These are phyloP conservation scores for Entelexis paramagnoliae DNA, from an alignment of 1,139 yeast species.

Conservation along the genomic window DNA sequence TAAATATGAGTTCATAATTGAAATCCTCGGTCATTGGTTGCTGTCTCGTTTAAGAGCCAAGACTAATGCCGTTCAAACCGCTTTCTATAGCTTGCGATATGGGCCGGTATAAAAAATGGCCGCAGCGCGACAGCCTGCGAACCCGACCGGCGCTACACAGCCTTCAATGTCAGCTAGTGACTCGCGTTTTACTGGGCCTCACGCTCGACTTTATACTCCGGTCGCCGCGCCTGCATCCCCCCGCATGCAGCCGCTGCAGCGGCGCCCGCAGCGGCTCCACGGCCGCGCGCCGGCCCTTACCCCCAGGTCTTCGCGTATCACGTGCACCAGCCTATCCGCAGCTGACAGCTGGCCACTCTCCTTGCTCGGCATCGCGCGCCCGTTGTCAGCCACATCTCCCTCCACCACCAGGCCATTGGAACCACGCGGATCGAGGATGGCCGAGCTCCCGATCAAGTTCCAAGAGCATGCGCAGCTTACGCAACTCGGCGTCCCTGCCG, in stretches of 20 bases:
- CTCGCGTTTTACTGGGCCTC: too few species aligned
- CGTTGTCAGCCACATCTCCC: conserved; percentile 2
- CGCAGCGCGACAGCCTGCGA: too few species aligned
- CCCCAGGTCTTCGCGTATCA: neutral
- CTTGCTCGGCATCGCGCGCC: conserved; percentile 3
- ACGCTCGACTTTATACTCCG: too few species aligned
- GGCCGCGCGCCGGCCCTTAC: neutral
- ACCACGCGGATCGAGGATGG: conserved; percentile 22
- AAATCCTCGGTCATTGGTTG: too few species aligned
- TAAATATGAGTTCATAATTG: too few species aligned
- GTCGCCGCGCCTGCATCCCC: too few species aligned
- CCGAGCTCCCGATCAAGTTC: conserved; percentile 89
- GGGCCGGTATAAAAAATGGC: too few species aligned
- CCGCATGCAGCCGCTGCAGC: neutral
- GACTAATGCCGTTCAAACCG: too few species aligned
- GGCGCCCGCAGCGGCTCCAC: neutral
- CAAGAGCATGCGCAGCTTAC: conserved; percentile 88
- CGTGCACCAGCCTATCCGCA: neutral
- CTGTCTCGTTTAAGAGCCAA: too few species aligned
- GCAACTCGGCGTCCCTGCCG: conserved; percentile 70
- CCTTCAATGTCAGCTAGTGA: too few species aligned
- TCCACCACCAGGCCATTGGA: conserved; percentile 2
- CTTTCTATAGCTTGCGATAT: too few species aligned
- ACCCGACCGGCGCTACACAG: too few species aligned
- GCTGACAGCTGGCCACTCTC: conserved; percentile 10